Base-by-base conservation (phyloP, 164 flowering plant species). In the Piper betle region DNA sequence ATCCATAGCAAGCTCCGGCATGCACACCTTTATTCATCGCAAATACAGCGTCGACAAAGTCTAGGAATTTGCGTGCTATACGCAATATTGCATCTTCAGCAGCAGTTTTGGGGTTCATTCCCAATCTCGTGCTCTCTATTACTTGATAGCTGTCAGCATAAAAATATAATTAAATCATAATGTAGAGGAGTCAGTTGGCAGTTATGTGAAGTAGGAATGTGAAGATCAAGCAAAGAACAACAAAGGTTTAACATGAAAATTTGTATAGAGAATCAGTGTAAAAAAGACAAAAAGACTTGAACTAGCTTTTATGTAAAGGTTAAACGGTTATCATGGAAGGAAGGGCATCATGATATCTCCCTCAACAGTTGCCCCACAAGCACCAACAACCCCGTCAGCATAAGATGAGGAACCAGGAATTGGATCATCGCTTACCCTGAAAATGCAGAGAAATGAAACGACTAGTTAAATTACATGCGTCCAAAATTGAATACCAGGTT, bases 301-400 rank as follows among this genome's bases (percentile, higher is more conserved):
- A 3, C 13, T n/a, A 38, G 37, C 5, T 39, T 4, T 37, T 38
- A 0, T 39, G 18, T 12, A 37, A 16, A 58, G 20, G 11, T 0
- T 6, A 39, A 58, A 39, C 25, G 1, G 6, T 56, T 79, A 89
- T 96, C 98, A 92, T 54, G 98, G 96, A 68, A 92, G 93, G 71
- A 92, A 92, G 69, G 96, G 91, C 98, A 92, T 92, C 98, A 92
- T 89, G 71, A 92, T 77, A 78, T 92, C 98, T 62, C 98, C 96
- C 74, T 92, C 98, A 13, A 96, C 98, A 48, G 93, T 89, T 70
- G 96, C 96, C 60, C 98, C 95, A 75, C 98, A 92, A 54, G 93
- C 96, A 55, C 96, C 98, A 71, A 89, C 84, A 61, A 89, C 98
- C 65, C 77, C 74, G 75, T 88, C 96, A 20, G 85, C 98, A 78